These are phyloP conservation scores for Verticillium albo-atrum DNA, from an alignment of 2,329 filamentous ascomycete species.

Conservation along the genomic window DNA sequence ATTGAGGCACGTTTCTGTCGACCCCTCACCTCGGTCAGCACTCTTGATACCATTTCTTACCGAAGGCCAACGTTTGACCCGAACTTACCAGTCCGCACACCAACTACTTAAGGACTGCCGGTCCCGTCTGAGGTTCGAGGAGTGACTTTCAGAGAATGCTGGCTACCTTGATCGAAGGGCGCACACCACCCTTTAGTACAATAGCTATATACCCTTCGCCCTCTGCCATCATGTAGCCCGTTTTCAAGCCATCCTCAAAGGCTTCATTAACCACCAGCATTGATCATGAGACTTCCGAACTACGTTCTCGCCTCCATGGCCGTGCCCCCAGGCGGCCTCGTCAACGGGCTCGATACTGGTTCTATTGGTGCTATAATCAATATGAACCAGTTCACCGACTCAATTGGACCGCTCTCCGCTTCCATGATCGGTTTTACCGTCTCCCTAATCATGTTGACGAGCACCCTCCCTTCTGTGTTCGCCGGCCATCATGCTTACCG, in stretches of 20 bases:
- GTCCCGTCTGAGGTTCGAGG: too few species aligned
- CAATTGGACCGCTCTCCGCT: conserved; percentile 43
- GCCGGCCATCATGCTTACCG: conserved; percentile 48
- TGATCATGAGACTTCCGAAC: background rate
- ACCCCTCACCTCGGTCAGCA: background rate
- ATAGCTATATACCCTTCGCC: too few species aligned
- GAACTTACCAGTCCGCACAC: background rate
- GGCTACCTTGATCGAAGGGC: too few species aligned
- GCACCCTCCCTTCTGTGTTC: conserved; percentile 52
- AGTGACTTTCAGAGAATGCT: too few species aligned
- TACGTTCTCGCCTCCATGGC: conserved; percentile 2
- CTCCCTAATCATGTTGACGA: conserved; percentile 54
- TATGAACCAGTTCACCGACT: conserved; percentile 25
- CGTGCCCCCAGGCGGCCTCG: conserved; percentile 4
- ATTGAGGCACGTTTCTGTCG: background rate
- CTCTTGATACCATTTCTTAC: background rate
- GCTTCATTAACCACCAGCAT: background rate
- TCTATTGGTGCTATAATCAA: conserved; percentile 26
- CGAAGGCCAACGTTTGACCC: background rate
- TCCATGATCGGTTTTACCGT: conserved; percentile 54
- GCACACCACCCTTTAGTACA: too few species aligned
- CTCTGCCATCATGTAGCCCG: too few species aligned
- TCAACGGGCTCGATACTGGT: conserved; percentile 29
- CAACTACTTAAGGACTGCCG: too few species aligned
- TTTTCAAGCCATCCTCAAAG: too few species aligned